These are phyloP conservation scores for Leccinum arenicola DNA, from an alignment of 768 basidiomycete species.

Conservation along the genomic window DNA sequence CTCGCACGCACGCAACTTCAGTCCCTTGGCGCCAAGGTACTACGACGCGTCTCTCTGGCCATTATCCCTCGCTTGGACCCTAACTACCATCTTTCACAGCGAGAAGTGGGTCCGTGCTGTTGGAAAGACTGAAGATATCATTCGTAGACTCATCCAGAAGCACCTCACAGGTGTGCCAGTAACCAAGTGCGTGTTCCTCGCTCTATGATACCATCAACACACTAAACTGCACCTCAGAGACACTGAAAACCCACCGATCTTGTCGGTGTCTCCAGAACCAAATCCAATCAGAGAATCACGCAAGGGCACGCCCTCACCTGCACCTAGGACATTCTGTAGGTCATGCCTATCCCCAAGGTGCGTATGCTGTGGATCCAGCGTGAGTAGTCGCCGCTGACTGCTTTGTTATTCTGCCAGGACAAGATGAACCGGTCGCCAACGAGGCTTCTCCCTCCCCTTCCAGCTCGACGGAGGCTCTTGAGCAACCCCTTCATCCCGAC, in stretches of 20 bases:
- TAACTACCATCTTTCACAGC: constrained; percentile 11
- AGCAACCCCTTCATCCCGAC: constrained; percentile 10
- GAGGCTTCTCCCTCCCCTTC: neutral
- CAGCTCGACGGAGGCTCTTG: constrained; percentile 7
- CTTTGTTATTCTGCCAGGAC: neutral
- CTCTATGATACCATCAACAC: neutral
- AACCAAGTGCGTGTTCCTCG: constrained; percentile 5
- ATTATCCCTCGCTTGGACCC: neutral
- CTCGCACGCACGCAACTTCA: constrained; percentile 23
- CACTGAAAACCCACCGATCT: constrained; percentile 4
- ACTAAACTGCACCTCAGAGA: constrained; percentile 4
- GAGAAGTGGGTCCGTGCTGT: constrained; percentile 25
- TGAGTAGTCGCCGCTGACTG: neutral
- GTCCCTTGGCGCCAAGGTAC: constrained; percentile 22
- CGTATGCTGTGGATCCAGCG: no score
- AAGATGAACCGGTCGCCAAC: constrained; percentile 3
- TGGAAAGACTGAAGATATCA: constrained; percentile 29
- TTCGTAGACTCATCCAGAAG: constrained; percentile 23
- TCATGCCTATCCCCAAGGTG: constrained; percentile 6
- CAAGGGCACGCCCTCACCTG: neutral
- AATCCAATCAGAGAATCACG: neutral
- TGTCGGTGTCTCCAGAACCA: constrained; percentile 2
- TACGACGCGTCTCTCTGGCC: neutral
- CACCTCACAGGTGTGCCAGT: constrained; percentile 27
- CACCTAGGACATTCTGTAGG: neutral